Evolutionary conservation across 2,329 filamentous ascomycete species (phyloP).

Genomic region (Emmonsiellopsis sp.): DNA sequence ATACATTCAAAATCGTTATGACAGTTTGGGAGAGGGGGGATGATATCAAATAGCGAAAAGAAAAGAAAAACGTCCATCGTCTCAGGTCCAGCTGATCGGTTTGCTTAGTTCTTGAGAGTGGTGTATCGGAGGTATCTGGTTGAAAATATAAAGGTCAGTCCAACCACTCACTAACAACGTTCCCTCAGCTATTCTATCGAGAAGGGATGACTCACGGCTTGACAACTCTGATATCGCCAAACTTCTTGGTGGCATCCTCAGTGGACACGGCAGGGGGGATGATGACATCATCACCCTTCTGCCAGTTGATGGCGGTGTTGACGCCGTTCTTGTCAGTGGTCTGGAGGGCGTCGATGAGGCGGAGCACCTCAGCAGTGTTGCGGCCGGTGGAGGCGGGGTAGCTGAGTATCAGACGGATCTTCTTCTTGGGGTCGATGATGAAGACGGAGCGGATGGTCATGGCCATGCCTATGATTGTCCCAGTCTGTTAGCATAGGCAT

Average conservation of each 20-base stretch:
- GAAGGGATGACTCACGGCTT: conserved; percentile 40
- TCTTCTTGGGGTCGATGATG: conserved; percentile 89
- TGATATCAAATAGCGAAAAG: not conserved
- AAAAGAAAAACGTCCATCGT: not conserved
- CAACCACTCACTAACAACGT: not conserved
- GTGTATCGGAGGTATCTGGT: conserved; percentile 30
- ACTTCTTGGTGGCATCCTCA: conserved; percentile 78
- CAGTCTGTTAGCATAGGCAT: conserved; percentile 3
- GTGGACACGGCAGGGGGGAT: conserved; percentile 76
- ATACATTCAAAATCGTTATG: not conserved
- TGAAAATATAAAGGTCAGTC: not conserved
- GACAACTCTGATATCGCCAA: conserved; percentile 60
- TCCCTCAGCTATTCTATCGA: not conserved
- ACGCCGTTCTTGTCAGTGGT: conserved; percentile 80
- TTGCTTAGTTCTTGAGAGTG: conserved; percentile 23
- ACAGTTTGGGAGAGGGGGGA: too few species aligned
- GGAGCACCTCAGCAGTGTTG: conserved; percentile 70
- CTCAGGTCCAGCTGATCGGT: not conserved
- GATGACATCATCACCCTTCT: conserved; percentile 82
- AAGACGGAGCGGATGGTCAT: conserved; percentile 94
- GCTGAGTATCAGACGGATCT: conserved; percentile 82
- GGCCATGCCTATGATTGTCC: conserved; percentile 45
- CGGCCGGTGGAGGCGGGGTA: conserved; percentile 88
- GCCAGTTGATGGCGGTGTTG: conserved; percentile 86
- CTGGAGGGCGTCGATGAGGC: conserved; percentile 70